Base-by-base conservation (phyloP, 805 yeast genomes). In the Lipomyces chichibuensis region DNA sequence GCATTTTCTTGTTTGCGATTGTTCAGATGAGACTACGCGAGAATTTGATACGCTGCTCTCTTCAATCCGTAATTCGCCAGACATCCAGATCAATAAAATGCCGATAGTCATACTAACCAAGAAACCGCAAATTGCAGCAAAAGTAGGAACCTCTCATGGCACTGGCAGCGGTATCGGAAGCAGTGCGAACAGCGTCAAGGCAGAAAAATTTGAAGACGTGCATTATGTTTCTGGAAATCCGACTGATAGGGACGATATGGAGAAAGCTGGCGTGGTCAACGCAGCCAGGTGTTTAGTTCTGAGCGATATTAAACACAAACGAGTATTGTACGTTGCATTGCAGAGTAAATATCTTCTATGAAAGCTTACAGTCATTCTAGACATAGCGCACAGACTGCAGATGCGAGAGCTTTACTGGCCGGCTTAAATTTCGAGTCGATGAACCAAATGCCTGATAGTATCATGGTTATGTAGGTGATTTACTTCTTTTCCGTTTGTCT, bases 1-100 rank as follows among this genome's bases (percentile, higher is more conserved):
- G 37, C 67, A 64, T 25, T 20, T 64, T 35, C 49, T 64, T 3
- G 32, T 64, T 25, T 64, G 67, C 57, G 67, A 64, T 32, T 64
- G 67, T 35, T 64, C 67, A 2, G 62, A 60, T 35, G 25, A 4
- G 51, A 57, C 67, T 13, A 54, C 67, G 27, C 60, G 64, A 11
- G 60, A 53, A 6, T 60, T 64, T 57, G 52, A 54, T 17, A 25
- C 35, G 20, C 49, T 64, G 8, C 23, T 64, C 9, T 43, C 61
- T 2, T 49, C 67, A 17, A 64, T 64, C 49, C 54, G 67, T 7
- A 33, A 56, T 27, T 52, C 29, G 11, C 49, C 62, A 9, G 67
- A 64, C 27, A 43, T 37, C 9, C 20, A 55, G n/a, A 9, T 59
- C 29, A 51, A 51, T 9, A 23, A 29, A 20, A 25, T 49, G 27